These are phyloP conservation scores for Cinchona pubescens DNA, from an alignment of 257 asterid genomes.

Conservation along the genomic window DNA sequence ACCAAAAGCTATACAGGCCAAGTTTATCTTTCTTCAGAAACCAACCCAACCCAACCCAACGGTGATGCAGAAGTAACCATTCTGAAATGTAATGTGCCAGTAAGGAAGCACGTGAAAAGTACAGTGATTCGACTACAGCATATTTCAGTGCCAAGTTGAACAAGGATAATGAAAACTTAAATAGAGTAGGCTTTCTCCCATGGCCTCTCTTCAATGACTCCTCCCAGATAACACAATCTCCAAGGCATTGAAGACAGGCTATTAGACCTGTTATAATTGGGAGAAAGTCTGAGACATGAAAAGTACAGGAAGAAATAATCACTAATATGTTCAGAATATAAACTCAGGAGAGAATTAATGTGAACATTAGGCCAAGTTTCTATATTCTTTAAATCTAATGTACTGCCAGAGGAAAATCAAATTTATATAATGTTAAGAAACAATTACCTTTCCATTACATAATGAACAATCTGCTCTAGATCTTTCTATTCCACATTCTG, in stretches of 20 bases:
- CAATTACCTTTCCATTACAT: slow-evolving; percentile 73
- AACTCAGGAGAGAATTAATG: not conserved
- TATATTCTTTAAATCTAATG: not conserved
- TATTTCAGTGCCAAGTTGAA: not conserved
- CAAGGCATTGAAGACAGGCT: slow-evolving; percentile 74
- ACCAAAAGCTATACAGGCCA: not conserved
- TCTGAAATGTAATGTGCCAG: not conserved
- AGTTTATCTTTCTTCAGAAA: not conserved
- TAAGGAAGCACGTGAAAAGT: not conserved
- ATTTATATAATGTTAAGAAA: not conserved
- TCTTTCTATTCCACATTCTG: slow-evolving; percentile 86
- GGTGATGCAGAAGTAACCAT: not conserved
- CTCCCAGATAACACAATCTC: slow-evolving; percentile 97
- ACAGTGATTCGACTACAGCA: not conserved
- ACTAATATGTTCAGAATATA: not conserved
- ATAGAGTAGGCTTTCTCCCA: slow-evolving; percentile 94
- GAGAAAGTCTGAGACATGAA: not conserved
- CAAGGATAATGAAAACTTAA: slow-evolving; percentile 35
- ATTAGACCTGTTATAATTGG: slow-evolving; percentile 44
- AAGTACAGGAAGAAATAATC: slow-evolving; percentile 1
- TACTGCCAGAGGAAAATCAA: not conserved
- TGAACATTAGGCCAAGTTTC: not conserved
- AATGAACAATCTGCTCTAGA: slow-evolving; percentile 73
- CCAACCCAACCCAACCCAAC: not conserved
- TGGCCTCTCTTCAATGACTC: slow-evolving; percentile 89